phyloP scores from a whole-genome alignment of 768 basidiomycete species.

The Pholiota conissans region DNA sequence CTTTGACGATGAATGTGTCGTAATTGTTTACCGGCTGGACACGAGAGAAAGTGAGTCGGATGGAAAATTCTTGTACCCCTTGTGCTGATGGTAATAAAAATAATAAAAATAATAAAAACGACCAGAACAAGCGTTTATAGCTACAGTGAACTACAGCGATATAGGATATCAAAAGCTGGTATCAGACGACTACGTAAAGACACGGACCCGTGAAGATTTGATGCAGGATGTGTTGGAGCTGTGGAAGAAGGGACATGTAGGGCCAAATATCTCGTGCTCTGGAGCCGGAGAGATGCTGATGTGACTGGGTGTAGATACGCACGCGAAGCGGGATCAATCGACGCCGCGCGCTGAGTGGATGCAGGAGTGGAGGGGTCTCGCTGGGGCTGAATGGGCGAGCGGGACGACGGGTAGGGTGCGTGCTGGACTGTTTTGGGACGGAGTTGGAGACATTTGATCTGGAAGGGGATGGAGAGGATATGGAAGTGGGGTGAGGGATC shows the following conservation, averaged over 20 bases:
- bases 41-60: conserved; percentile 48
- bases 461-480: conserved; percentile 64
- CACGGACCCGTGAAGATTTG: conserved; percentile 63
- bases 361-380: conserved; percentile 50
- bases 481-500: conserved; percentile 34
- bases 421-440: conserved; percentile 63
- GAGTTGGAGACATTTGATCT: conserved; percentile 75
- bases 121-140: conserved; percentile 58
- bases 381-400: conserved; percentile 74
- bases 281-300: conserved; percentile 28
- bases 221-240: conserved; percentile 54
- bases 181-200: conserved; percentile 50
- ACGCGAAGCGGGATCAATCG: conserved; percentile 53
- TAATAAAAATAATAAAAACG: too few species aligned
- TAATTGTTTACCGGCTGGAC: conserved; percentile 60
- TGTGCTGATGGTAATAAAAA: conserved; percentile 36
- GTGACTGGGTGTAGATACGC: conserved; percentile 41
- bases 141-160: conserved; percentile 60
- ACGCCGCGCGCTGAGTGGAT: conserved; percentile 54
- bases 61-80: conserved; percentile 19
- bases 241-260: conserved; percentile 67
- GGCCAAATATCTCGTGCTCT: conserved; percentile 27
- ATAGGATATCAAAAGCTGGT: conserved; percentile 58
- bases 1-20: conserved; percentile 73
- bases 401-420: conserved; percentile 75